Conservation (phyloP, 1,139 yeast genomes). For the Candida sp. region DNA sequence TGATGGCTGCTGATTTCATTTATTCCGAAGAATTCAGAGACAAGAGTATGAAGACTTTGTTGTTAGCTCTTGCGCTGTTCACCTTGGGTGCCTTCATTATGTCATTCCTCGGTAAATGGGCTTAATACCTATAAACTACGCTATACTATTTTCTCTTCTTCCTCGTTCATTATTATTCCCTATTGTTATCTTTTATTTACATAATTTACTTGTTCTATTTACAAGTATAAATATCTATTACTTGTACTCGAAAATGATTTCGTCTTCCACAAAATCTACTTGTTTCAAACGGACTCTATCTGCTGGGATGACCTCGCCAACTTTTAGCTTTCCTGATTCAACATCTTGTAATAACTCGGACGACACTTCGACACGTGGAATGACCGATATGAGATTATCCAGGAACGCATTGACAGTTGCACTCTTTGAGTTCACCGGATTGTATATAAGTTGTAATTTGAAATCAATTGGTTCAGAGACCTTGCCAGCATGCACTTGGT, state of each 20-base stretch:
- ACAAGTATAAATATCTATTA: not conserved
- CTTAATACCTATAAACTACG: conserved; percentile 17
- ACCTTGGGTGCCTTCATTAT: conserved; percentile 40
- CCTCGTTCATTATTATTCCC: not conserved
- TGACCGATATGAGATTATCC: conserved; percentile 24
- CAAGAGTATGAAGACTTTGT: conserved; percentile 17
- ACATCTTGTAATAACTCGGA: conserved; percentile 22
- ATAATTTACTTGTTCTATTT: not conserved
- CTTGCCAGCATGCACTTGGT: conserved; percentile 17
- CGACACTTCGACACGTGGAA: conserved; percentile 27
- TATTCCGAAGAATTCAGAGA: conserved; percentile 30
- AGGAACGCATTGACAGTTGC: conserved; percentile 22
- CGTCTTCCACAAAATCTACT: conserved; percentile 40
- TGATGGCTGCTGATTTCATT: conserved; percentile 44
- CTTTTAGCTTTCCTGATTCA: conserved; percentile 20
- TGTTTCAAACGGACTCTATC: conserved; percentile 22
- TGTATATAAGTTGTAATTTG: conserved; percentile 22
- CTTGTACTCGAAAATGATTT: conserved; percentile 24
- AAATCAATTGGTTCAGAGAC: conserved; percentile 26
- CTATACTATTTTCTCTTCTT: no score
- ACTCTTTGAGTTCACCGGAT: conserved; percentile 25
- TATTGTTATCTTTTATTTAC: not conserved
- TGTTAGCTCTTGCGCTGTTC: conserved; percentile 30
- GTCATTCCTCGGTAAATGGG: conserved; percentile 50
- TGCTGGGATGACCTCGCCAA: conserved; percentile 27